Conservation (phyloP, 2,329 filamentous ascomycete genomes). For the Magnaporthiopsis incrustans region DNA sequence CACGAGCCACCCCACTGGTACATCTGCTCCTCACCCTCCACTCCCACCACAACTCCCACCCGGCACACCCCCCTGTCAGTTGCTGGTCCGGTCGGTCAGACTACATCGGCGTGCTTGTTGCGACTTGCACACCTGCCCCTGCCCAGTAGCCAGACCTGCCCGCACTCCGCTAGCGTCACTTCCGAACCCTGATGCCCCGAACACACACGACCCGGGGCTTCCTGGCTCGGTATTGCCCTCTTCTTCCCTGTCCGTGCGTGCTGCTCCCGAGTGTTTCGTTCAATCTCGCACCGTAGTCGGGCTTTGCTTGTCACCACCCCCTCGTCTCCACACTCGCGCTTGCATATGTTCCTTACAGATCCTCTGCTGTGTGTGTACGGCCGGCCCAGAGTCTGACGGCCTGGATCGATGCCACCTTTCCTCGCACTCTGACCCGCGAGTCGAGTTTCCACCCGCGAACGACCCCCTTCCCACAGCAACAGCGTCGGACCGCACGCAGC, state of each 20-base stretch:
- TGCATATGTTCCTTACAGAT: conserved; percentile 5
- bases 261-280: conserved; percentile 6
- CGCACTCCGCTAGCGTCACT: conserved; percentile 3
- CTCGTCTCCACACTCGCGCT: conserved; percentile 4
- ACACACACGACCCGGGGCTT: conserved; percentile 3
- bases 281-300: conserved; percentile 5
- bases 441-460: background rate
- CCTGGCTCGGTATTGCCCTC: conserved; percentile 5
- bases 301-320: conserved; percentile 1
- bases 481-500: background rate
- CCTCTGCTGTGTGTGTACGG: background rate
- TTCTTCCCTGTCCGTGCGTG: conserved; percentile 4
- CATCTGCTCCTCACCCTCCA: background rate
- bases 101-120: background rate
- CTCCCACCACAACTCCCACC: conserved; percentile 3
- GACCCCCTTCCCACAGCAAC: background rate
- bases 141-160: conserved; percentile 1
- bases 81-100: conserved; percentile 1
- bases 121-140: conserved; percentile 4
- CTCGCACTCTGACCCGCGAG: background rate
- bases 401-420: background rate
- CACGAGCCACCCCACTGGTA: conserved; percentile 1
- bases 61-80: background rate
- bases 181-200: conserved; percentile 2
- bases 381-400: background rate